phyloP scores from a whole-genome alignment of 1,139 yeast genomes.

The Saccharomycopsis hybrid region DNA sequence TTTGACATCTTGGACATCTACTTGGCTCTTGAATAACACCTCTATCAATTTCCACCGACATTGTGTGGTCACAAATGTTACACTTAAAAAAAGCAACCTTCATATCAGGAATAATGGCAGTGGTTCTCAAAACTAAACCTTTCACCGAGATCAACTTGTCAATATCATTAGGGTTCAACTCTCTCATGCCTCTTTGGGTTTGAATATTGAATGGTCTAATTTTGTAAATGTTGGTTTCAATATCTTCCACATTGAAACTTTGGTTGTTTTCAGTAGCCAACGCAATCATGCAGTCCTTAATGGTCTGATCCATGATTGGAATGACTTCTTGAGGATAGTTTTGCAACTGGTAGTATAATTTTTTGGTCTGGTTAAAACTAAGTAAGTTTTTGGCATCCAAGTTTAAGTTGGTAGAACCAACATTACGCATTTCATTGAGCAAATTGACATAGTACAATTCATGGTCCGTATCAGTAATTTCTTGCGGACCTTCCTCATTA shows the following conservation, averaged over 20 bases:
- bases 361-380: slow-evolving; percentile 69
- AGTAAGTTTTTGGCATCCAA: slow-evolving; percentile 76
- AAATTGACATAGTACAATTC: slow-evolving; percentile 68
- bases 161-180: slow-evolving; percentile 89
- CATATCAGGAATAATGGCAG: slow-evolving; percentile 96
- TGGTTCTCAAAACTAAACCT: slow-evolving; percentile 84
- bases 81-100: slow-evolving; percentile 95
- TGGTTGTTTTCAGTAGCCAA: slow-evolving; percentile 55
- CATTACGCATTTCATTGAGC: slow-evolving; percentile 64
- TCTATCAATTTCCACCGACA: slow-evolving; percentile 86
- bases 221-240: slow-evolving; percentile 77
- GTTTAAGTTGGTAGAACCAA: slow-evolving; percentile 78
- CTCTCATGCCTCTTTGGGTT: slow-evolving; percentile 79
- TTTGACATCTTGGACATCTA: slow-evolving; percentile 90
- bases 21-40: slow-evolving; percentile 94
- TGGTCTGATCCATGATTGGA: slow-evolving; percentile 95
- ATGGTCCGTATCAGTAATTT: slow-evolving; percentile 54
- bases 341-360: slow-evolving; percentile 75
- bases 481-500: slow-evolving; percentile 31
- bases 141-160: slow-evolving; percentile 88
- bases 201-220: slow-evolving; percentile 82
- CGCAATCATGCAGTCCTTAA: slow-evolving; percentile 84
- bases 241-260: slow-evolving; percentile 39
- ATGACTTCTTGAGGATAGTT: slow-evolving; percentile 96
- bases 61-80: slow-evolving; percentile 89